Conservation (phyloP, 371 early-diverging fungal genomes). For the Saksenaea oblongispora region DNA sequence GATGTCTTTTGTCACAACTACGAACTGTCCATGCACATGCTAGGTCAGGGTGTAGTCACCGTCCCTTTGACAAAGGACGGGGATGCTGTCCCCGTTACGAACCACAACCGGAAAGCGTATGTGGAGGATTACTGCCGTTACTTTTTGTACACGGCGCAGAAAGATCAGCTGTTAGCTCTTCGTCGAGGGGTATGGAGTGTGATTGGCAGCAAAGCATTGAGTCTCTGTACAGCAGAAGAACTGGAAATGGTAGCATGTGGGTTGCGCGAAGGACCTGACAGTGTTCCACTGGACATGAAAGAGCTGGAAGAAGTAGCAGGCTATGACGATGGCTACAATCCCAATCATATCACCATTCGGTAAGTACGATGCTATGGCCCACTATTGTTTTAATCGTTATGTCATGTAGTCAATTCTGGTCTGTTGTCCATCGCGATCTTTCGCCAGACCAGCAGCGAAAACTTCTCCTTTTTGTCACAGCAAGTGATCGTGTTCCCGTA, state of each 20-base stretch:
- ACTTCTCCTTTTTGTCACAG: slow-evolving; percentile 94
- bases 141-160: slow-evolving; percentile 61
- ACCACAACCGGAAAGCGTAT: slow-evolving; percentile 71
- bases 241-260: slow-evolving; percentile 60
- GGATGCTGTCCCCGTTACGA: slow-evolving; percentile 74
- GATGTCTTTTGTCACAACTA: slow-evolving; percentile 86
- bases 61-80: slow-evolving; percentile 76
- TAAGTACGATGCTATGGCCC: slow-evolving; percentile 33
- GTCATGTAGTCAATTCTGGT: slow-evolving; percentile 84
- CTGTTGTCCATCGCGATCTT: slow-evolving; percentile 74
- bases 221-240: slow-evolving; percentile 40
- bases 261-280: slow-evolving; percentile 41
- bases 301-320: slow-evolving; percentile 77
- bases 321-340: slow-evolving; percentile 80
- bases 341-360: slow-evolving; percentile 55
- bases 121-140: slow-evolving; percentile 77
- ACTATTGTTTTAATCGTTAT: too few relatives aligned
- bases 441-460: slow-evolving; percentile 71
- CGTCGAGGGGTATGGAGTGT: slow-evolving; percentile 73
- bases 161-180: slow-evolving; percentile 68
- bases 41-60: slow-evolving; percentile 66
- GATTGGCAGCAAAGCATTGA: slow-evolving; percentile 60
- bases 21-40: slow-evolving; percentile 74
- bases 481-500: slow-evolving; percentile 94
- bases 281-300: slow-evolving; percentile 63